Conservation (phyloP, 495 filamentous ascomycete genomes). For the Neurospora sp. region DNA sequence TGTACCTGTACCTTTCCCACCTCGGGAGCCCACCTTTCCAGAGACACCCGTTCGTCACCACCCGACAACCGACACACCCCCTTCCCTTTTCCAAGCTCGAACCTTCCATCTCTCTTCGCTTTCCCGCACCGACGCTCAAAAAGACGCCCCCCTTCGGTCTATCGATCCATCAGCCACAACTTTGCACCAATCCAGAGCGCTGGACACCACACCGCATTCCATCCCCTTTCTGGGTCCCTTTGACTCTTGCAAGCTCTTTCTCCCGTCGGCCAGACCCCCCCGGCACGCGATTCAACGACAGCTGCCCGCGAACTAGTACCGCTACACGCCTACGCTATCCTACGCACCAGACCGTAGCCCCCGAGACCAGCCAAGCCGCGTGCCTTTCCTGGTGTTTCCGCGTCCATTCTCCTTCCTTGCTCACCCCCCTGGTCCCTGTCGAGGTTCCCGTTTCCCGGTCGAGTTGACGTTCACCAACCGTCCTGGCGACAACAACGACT, state of each 20-base stretch:
- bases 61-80: neutral
- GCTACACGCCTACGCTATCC: neutral
- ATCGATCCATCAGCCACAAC: neutral
- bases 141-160: neutral
- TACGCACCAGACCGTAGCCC: neutral
- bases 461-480: neutral
- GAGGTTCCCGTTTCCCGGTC: neutral
- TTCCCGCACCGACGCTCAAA: neutral
- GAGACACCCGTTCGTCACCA: neutral
- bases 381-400: neutral
- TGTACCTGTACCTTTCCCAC: neutral
- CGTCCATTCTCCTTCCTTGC: neutral
- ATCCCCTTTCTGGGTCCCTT: neutral
- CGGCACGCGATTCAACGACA: neutral
- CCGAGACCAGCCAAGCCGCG: neutral
- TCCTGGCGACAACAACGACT: neutral
- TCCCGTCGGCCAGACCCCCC: neutral
- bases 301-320: neutral
- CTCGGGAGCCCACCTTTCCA: neutral
- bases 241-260: neutral
- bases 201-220: neutral
- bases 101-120: neutral
- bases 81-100: neutral
- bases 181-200: neutral
- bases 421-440: neutral